These are phyloP conservation scores for Rostrohypoxylon terebratum DNA, from an alignment of 495 filamentous ascomycete genomes.

Conservation along the genomic window DNA sequence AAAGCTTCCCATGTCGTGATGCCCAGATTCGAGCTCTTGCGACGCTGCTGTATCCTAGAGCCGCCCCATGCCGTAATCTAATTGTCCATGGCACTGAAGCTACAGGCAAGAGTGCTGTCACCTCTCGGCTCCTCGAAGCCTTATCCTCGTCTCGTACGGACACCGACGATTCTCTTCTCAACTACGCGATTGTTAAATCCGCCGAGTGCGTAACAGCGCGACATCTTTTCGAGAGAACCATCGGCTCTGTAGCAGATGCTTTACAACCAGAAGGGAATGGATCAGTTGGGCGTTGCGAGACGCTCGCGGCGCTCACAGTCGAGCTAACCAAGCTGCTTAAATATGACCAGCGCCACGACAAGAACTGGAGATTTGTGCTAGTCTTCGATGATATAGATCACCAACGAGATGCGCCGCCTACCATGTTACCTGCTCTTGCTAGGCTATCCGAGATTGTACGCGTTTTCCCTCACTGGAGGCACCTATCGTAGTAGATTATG, in stretches of 20 bases:
- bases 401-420: slow-evolving; percentile 82
- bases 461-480: slow-evolving; percentile 18
- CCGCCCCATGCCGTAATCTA: slow-evolving; percentile 66
- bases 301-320: slow-evolving; percentile 76
- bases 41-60: slow-evolving; percentile 65
- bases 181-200: slow-evolving; percentile 79
- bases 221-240: slow-evolving; percentile 81
- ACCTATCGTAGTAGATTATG: background rate
- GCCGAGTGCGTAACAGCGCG: slow-evolving; percentile 89
- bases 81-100: slow-evolving; percentile 88
- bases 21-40: slow-evolving; percentile 71
- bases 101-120: slow-evolving; percentile 87
- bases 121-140: slow-evolving; percentile 67
- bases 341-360: slow-evolving; percentile 50
- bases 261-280: slow-evolving; percentile 54
- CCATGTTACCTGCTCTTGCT: slow-evolving; percentile 83
- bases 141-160: slow-evolving; percentile 13
- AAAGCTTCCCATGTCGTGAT: slow-evolving; percentile 70
- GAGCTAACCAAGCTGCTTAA: slow-evolving; percentile 71
- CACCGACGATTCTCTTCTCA: slow-evolving; percentile 48
- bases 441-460: slow-evolving; percentile 81
- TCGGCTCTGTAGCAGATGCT: slow-evolving; percentile 65
- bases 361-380: slow-evolving; percentile 71
- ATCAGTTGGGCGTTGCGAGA: slow-evolving; percentile 73
- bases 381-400: slow-evolving; percentile 93